Evolutionary conservation across 805 yeast species (phyloP).

Genomic region (Saturnispora galanensis): DNA sequence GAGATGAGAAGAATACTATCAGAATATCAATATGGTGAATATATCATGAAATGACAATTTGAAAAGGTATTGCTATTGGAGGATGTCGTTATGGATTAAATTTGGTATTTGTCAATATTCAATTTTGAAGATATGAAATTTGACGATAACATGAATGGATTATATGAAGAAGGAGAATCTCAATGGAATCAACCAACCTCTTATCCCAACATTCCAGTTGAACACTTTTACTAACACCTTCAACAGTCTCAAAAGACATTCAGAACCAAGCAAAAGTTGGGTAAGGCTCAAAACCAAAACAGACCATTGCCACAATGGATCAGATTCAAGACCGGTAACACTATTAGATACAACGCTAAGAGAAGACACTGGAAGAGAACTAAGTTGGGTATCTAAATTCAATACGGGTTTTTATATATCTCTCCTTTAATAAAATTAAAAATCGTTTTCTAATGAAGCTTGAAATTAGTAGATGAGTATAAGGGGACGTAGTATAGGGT

Average conservation of each 20-base stretch:
- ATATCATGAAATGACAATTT: too few relatives aligned
- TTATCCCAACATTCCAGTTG: not conserved
- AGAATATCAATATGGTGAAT: too few relatives aligned
- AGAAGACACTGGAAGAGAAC: conserved; percentile 99
- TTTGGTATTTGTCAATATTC: too few relatives aligned
- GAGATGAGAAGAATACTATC: not conserved
- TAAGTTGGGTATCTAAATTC: conserved; percentile 84
- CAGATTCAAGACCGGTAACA: conserved; percentile 97
- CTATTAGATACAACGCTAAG: conserved; percentile 97
- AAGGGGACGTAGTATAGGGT: too few relatives aligned
- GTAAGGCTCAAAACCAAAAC: conserved; percentile 98
- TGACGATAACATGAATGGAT: too few relatives aligned
- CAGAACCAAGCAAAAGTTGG: conserved; percentile 96
- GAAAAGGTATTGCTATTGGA: too few relatives aligned
- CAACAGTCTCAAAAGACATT: conserved; percentile 87
- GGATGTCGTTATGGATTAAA: too few relatives aligned
- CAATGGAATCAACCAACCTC: too few relatives aligned
- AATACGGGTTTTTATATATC: not conserved
- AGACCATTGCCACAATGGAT: conserved; percentile 99
- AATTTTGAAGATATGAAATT: too few relatives aligned
- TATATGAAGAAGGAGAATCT: too few relatives aligned
- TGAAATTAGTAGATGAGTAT: not conserved
- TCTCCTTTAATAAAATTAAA: not conserved
- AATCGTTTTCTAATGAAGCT: not conserved
- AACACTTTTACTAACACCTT: conserved; percentile 1